Evolutionary conservation across 2,329 filamentous ascomycete genomes (phyloP), one percentile per base, ranked within the genome.

Genomic region (Paraphaeosphaeria sporulosa): DNA sequence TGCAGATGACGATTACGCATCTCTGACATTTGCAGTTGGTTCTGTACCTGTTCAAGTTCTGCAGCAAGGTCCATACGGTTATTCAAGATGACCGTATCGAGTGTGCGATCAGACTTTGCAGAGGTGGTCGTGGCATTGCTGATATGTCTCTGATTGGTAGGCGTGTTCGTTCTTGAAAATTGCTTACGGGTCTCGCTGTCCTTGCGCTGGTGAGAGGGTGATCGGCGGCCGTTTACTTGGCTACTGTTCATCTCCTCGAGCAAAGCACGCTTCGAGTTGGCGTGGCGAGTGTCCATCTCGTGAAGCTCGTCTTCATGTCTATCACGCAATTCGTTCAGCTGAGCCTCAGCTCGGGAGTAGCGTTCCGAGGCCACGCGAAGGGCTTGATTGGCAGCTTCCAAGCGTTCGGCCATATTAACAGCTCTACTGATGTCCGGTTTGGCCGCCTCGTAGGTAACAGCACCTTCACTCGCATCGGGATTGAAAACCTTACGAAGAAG

Each of bases 1-100:
- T 97, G 92, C 6, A 98, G 86, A 71, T 98, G 94, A 36, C 91
- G 89, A 78, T 97, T 97, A 70, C 96, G 92, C 92, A 98, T 97
- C 77, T 97, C 91, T 4, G 91, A 89, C 76, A 98, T 87, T 73
- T 98, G 94, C 54, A 98, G 86, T 75, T 97, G 93, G 75, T 96
- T 97, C 75, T 97, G 94, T 27, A 97, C 85, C 77, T 96, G 89
- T 75, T 98, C 94, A 13, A 97, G 84, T 71, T 98, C 94, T 3
- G 92, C 87, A 71, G 94, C 95, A 61, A 96, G 83, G 74, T 98
- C 94, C 89, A 96, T 94, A 42, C 90, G 89, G 72, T 90, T 93
- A 80, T 95, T 94, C 79, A 92, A 92, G 66, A 89, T 90, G 44
- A 93, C 82, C 17, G 93, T 91, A 75, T 97, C 94, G 25, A 90